phyloP scores from a whole-genome alignment of 495 filamentous ascomycete genomes.

The Umbilicaria muhlenbergii region DNA sequence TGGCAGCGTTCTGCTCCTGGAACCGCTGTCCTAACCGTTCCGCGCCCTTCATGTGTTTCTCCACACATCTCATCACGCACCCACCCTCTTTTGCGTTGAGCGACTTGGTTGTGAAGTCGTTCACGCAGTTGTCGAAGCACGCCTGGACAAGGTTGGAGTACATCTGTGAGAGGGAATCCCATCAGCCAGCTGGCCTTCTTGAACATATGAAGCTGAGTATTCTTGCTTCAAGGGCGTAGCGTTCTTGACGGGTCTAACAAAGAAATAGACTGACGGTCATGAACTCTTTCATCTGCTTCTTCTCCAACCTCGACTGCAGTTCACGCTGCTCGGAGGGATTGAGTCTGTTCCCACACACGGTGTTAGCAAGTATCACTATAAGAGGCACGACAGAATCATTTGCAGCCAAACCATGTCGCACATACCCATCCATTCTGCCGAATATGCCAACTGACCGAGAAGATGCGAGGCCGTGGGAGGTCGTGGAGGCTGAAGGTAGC shows the following conservation, averaged over 20 bases:
- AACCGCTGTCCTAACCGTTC: slow-evolving; percentile 80
- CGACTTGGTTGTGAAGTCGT: slow-evolving; percentile 96
- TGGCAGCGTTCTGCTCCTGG: slow-evolving; percentile 81
- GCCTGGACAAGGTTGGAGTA: slow-evolving; percentile 89
- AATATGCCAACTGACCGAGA: background rate
- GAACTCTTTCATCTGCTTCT: slow-evolving; percentile 96
- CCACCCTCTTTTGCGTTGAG: slow-evolving; percentile 71
- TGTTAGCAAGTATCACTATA: too few relatives aligned
- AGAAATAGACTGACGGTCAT: slow-evolving; percentile 57
- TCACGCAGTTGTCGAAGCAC: slow-evolving; percentile 95
- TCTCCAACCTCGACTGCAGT: slow-evolving; percentile 81
- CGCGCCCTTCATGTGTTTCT: slow-evolving; percentile 82
- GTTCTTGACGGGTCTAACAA: background rate
- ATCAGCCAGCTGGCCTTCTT: slow-evolving; percentile 1
- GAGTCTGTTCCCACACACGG: slow-evolving; percentile 27
- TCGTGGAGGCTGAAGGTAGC: too few relatives aligned
- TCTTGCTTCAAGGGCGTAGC: background rate
- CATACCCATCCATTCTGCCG: slow-evolving; percentile 31
- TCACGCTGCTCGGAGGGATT: slow-evolving; percentile 75
- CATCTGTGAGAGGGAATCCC: slow-evolving; percentile 39
- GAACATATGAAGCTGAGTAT: background rate
- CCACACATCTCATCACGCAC: slow-evolving; percentile 84
- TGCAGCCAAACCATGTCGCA: background rate
- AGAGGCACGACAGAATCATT: too few relatives aligned
- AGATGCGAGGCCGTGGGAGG: too few relatives aligned